A percentile compares a stretch with the other conserved stretches of the same genome.
Evolutionary conservation across 345 rosid species (phyloP).

Genomic region (Erysimum cheiranthoides): DNA sequence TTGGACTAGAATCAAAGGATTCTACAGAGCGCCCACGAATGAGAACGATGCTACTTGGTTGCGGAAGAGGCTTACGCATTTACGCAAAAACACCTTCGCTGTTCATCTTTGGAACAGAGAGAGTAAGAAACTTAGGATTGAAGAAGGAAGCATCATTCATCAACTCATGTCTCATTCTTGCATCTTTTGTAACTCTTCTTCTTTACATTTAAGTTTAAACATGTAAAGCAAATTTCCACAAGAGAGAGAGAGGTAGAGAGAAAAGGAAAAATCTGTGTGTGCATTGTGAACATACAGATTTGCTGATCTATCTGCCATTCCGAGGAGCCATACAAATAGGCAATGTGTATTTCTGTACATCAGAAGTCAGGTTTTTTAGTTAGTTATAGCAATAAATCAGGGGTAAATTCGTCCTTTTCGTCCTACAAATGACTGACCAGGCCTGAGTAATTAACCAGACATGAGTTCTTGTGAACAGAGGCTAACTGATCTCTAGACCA

Average conservation of each 20-base stretch:
- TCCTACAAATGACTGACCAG: not conserved
- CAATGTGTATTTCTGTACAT: slow-evolving; percentile 26
- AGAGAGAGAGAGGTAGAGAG: not conserved
- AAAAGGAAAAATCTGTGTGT: slow-evolving; percentile 22
- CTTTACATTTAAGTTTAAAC: slow-evolving; percentile 32
- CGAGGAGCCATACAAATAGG: slow-evolving; percentile 26
- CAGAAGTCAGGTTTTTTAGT: slow-evolving; percentile 10
- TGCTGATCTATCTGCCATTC: slow-evolving; percentile 41
- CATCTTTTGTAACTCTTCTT: slow-evolving; percentile 69
- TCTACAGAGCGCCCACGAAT: slow-evolving; percentile 57
- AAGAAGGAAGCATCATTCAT: slow-evolving; percentile 72
- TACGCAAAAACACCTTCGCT: slow-evolving; percentile 57
- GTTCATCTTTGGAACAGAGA: slow-evolving; percentile 94
- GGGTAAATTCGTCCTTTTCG: slow-evolving; percentile 1
- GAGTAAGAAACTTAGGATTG: slow-evolving; percentile 61
- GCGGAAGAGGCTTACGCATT: slow-evolving; percentile 51
- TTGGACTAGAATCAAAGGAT: slow-evolving; percentile 68
- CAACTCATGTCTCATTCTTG: slow-evolving; percentile 60
- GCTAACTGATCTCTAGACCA: too few species aligned
- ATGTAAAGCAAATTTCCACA: slow-evolving; percentile 14
- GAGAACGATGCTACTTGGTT: slow-evolving; percentile 60
- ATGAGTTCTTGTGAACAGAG: not conserved
- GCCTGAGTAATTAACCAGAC: too few species aligned
- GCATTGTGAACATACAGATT: slow-evolving; percentile 20
- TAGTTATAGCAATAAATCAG: slow-evolving; percentile 4